Evolutionary conservation across 768 basidiomycete species (phyloP).

Genomic region (Nidularia sp.): DNA sequence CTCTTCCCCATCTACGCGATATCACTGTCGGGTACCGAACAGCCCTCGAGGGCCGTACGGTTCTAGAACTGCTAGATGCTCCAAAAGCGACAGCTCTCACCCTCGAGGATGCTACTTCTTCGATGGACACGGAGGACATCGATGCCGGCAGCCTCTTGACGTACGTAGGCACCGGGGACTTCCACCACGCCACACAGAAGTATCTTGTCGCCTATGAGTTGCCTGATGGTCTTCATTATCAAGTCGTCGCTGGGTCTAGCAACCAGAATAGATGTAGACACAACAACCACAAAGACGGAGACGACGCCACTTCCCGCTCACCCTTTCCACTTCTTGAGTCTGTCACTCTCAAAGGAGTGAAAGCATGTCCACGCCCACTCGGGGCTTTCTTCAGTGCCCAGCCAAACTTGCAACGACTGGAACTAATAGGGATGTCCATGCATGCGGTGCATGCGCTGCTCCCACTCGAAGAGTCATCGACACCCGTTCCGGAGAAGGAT

Average conservation of each 20-base stretch:
- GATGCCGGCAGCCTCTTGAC: constrained; percentile 34
- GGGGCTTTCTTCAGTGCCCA: constrained; percentile 25
- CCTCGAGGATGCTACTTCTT: constrained; percentile 42
- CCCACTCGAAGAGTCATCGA: constrained; percentile 7
- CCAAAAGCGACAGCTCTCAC: constrained; percentile 29
- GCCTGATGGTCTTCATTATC: constrained; percentile 4
- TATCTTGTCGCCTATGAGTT: constrained; percentile 7
- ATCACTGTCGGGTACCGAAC: constrained; percentile 43
- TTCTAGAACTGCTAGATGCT: constrained; percentile 38
- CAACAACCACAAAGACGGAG: neutral
- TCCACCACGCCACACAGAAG: constrained; percentile 11
- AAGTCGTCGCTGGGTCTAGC: neutral
- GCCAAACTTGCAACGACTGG: constrained; percentile 22
- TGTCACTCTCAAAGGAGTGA: constrained; percentile 31
- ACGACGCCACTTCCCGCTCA: constrained; percentile 16
- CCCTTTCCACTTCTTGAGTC: constrained; percentile 30
- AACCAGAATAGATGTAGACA: neutral
- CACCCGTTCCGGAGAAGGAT: too few species aligned
- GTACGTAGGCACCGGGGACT: constrained; percentile 30
- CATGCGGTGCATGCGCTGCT: constrained; percentile 25
- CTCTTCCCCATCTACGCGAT: constrained; percentile 31
- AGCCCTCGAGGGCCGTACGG: constrained; percentile 26
- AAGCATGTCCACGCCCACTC: constrained; percentile 26
- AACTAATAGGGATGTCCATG: constrained; percentile 29
- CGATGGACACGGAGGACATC: constrained; percentile 31